These are phyloP conservation scores for Coemansia sp. DNA, from an alignment of 192 early-diverging fungal genomes.

Conservation along the genomic window DNA sequence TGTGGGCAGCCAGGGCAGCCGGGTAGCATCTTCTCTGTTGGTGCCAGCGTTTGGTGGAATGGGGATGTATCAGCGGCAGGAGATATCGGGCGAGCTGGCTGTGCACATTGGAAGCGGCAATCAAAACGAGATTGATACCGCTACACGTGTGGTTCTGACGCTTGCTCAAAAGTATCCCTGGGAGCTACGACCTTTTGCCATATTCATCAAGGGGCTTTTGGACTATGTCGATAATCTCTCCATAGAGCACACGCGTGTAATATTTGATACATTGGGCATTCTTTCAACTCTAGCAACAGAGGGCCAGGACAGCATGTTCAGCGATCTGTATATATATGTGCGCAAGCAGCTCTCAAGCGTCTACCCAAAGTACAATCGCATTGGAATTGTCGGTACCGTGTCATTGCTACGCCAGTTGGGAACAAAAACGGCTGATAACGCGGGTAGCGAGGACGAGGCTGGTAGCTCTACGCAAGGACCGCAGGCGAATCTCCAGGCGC, in stretches of 20 bases:
- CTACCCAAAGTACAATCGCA: constrained; percentile 58
- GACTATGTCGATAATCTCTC: constrained; percentile 69
- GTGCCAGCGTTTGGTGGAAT: constrained; percentile 36
- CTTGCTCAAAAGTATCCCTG: constrained; percentile 52
- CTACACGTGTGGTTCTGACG: constrained; percentile 53
- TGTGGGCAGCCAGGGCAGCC: constrained; percentile 47
- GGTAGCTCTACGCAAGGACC: constrained; percentile 37
- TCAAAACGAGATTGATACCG: constrained; percentile 59
- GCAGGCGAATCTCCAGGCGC: constrained; percentile 25
- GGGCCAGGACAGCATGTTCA: constrained; percentile 53
- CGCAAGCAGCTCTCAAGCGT: constrained; percentile 76
- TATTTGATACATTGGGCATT: constrained; percentile 66
- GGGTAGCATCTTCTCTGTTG: constrained; percentile 19
- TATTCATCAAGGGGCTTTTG: constrained; percentile 68
- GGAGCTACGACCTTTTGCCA: constrained; percentile 56
- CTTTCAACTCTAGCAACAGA: constrained; percentile 44
- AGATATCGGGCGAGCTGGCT: constrained; percentile 71
- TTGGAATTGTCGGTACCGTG: constrained; percentile 69
- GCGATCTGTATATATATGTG: constrained; percentile 69
- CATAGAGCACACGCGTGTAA: constrained; percentile 58
- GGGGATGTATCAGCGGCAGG: constrained; percentile 70
- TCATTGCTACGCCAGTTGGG: constrained; percentile 63
- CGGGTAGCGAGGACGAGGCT: too few relatives aligned
- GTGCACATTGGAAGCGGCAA: constrained; percentile 75
- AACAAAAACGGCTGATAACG: constrained; percentile 5